Base-by-base conservation (phyloP, 1,284 basidiomycete genomes). In the Microstroma glucosiphilum region DNA sequence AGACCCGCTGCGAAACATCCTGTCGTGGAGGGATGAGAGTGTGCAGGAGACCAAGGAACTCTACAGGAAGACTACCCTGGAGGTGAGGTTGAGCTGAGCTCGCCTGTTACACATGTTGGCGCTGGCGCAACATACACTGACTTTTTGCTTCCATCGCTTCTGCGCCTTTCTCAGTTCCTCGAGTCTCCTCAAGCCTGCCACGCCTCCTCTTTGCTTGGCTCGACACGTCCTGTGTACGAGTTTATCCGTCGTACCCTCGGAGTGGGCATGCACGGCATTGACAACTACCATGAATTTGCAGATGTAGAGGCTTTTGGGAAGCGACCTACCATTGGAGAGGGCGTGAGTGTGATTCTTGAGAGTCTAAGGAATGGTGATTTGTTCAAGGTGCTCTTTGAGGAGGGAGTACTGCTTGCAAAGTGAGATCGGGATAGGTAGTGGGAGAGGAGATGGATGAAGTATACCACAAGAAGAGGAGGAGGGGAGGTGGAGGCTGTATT, bases 231-330 rank as follows among this genome's bases (percentile, higher is more conserved):
- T 6, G 65, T 71, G 17, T 76, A 76, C 66, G 68, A 72, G 65
- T 76, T 67, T 61, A 70, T 76, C 26, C 63, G 73, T 12, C 64
- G 66, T 56, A 69, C 65, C 1, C 64, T 76, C n/a, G 69, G 69
- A 1, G 72, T 76, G 30, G 72, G 72, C 4, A 73, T 76, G 72
- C 70, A 72, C 26, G 73, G 73, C 55, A 61, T 66, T 46, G 72
- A 73, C 64, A 74, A 74, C 58, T 57, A 70, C 43, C 60, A 67
- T 56, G 71, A 73, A 62, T 75, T 75, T 56, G 26, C 21, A 21
- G 15, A 21, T 7, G 19, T 23, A 15, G 17, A 21, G 17, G 51
- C 51, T 30, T 40, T 41, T 11, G 19, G 46, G 21, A 26, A 57
- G 53, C 54, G 54, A 19, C 26, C 56, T 23, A 61, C 60, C 17